These are phyloP conservation scores for Fusarium fracticaudum DNA, from an alignment of 2,329 filamentous ascomycete species.

Conservation along the genomic window DNA sequence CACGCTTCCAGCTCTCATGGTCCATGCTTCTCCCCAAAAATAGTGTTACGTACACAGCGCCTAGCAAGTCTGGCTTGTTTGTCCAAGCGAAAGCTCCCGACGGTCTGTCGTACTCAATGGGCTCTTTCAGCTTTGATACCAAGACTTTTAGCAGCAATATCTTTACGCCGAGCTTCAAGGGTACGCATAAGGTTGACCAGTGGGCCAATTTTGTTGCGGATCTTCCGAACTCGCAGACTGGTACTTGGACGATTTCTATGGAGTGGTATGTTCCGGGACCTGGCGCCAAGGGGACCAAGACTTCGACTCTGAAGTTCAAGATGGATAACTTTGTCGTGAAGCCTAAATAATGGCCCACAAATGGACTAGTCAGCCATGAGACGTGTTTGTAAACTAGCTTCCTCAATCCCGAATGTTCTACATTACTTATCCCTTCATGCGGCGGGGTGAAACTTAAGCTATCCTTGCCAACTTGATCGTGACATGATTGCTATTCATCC, in stretches of 20 bases:
- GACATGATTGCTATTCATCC: too few relatives aligned
- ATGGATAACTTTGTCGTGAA: conserved; percentile 1
- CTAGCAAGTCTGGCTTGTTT: neutral
- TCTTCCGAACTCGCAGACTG: neutral
- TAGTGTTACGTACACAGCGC: neutral
- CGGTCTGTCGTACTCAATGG: neutral
- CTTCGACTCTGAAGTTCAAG: neutral
- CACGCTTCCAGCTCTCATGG: neutral
- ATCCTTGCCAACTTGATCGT: neutral
- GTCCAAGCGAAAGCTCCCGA: neutral
- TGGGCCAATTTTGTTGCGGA: neutral
- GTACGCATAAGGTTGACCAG: neutral
- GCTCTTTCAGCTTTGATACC: neutral
- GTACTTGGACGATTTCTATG: neutral
- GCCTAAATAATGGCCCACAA: neutral
- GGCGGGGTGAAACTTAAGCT: too few relatives aligned
- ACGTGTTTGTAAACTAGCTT: neutral
- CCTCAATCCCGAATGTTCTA: fast-evolving
- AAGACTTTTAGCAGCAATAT: neutral
- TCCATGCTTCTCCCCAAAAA: neutral
- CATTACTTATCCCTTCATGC: neutral
- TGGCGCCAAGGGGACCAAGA: neutral
- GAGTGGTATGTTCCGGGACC: neutral
- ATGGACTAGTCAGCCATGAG: neutral
- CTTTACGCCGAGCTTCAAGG: neutral